Base-by-base conservation (phyloP, 2,329 filamentous ascomycete genomes). In the Venturia oleaginea region DNA sequence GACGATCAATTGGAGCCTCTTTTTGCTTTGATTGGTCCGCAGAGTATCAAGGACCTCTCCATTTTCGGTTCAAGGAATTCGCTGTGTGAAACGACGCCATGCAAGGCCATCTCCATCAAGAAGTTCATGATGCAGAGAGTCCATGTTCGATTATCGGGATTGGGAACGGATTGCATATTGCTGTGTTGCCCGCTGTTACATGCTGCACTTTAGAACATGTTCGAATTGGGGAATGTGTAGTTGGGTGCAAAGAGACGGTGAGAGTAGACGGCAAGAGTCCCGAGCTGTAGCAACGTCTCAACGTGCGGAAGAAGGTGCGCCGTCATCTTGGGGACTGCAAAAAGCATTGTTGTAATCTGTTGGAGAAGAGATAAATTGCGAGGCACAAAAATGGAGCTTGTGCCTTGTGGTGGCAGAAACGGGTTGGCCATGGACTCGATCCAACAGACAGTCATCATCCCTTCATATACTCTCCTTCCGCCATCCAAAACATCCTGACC, bases 161-260 rank as follows among this genome's bases (percentile, higher is more conserved):
- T 10, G 27, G 51, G 30, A n/a, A 32, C 5, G 19, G 27, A 15
- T n/a, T 57, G 51, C 51, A 34, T 13, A 17, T 19, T 34, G 22
- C 13, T 55, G 51, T 55, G 51, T 55, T 34, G 48, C 48, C 30
- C 15, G 48, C 15, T 17, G 48, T 32, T 30, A 7, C 48, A 54
- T 32, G 24, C 27, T 54, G 48, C 48, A 3, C 8, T 24, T 46
- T 22, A 37, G 43, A 46, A 24, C 43, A 48, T 24, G 13, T 54
- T 54, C 7, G 48, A 6, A 32, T 10, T 22, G 17, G 51, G 30
- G 51, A 30, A 13, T 24, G 19, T 34, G 15, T 57, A 30, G 51
- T 57, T 37, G 34, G 30, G n/a, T 19, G 51, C 46, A 34, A 57
- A 57, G 51, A 57, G 51, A 57, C 51, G 51, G 51, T 57, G 51